Evolutionary conservation across 2,329 filamentous ascomycete genomes (phyloP).

Genomic region (Leptodontidium sp.): DNA sequence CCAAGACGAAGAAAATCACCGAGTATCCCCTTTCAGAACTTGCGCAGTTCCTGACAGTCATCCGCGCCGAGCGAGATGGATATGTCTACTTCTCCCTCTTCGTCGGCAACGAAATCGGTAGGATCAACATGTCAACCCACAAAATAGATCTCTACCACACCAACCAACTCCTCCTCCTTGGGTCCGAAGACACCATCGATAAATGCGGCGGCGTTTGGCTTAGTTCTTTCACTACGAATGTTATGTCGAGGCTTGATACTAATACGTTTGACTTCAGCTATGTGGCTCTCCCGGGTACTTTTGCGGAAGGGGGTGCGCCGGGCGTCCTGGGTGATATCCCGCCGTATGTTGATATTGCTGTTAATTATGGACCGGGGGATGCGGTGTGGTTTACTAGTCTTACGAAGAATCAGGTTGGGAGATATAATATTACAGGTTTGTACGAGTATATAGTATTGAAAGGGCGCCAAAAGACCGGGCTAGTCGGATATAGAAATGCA

Average conservation of each 20-base stretch:
- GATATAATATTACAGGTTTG: slow-evolving; percentile 1
- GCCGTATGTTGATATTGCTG: slow-evolving; percentile 4
- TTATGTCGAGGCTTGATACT: slow-evolving; percentile 3
- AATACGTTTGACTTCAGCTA: slow-evolving; percentile 3
- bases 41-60: slow-evolving; percentile 1
- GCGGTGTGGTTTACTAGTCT: slow-evolving; percentile 18
- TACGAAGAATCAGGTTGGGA: slow-evolving; percentile 11
- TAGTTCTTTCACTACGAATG: slow-evolving; percentile 2
- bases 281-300: background rate
- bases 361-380: slow-evolving; percentile 14
- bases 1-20: background rate
- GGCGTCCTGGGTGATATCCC: background rate
- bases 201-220: slow-evolving; percentile 6
- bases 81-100: slow-evolving; percentile 9
- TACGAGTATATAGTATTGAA: background rate
- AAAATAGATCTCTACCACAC: slow-evolving; percentile 14
- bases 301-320: background rate
- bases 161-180: background rate
- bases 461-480: too few species aligned
- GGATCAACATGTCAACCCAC: slow-evolving; percentile 7
- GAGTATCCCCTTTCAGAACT: slow-evolving; percentile 12
- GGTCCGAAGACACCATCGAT: slow-evolving; percentile 1
- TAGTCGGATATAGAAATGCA: too few species aligned
- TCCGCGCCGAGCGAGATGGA: slow-evolving; percentile 12
- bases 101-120: background rate